Base-by-base conservation (phyloP, 306 rosid species). In the Ormosia emarginata region DNA sequence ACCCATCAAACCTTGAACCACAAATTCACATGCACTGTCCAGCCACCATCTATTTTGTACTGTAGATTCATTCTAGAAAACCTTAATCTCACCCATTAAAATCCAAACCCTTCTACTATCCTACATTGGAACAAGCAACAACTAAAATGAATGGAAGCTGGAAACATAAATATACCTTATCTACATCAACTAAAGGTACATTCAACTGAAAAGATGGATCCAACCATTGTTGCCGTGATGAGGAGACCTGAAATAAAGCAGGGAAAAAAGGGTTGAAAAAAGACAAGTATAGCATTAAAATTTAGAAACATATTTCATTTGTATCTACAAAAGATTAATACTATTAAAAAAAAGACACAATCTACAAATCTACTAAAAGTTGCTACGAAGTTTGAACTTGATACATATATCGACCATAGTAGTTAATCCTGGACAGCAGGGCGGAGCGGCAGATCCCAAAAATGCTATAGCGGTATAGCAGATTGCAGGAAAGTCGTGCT, bases 101-200 rank as follows among this genome's bases (percentile, higher is more conserved):
- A 83, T 64, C 47, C 74, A 43, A 43, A 56, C 30, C 66, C 47
- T 57, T 65, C 10, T 34, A 18, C n/a, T 56, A 8, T 46, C 40
- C 47, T 43, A 44, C 46, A 59, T 49, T 10, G 72, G 47, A 73
- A 67, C 69, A 69, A 47, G 44, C 34, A 57, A 50, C 50, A 41
- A 32, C 76, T 37, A 55, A 69, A 61, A 74, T 39, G 17, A 73
- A 77, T 40, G 40, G 67, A 55, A 59, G 77, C 37, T 24, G 50
- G 70, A 37, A 87, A 61, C 63, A 79, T 55, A 59, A 67, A 56
- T 15, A 82, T 87, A 95, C 99, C 98, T 95, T 95, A 78, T 95
- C 98, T 70, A 92, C 94, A 76, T 95, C 99, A 86, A 90, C 94
- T 68, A 95, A 89, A 33, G 99, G 98, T 87, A 95, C 98, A 83